Evolutionary conservation across 768 basidiomycete genomes (phyloP).

Genomic region (Pulveroboletus sp.): DNA sequence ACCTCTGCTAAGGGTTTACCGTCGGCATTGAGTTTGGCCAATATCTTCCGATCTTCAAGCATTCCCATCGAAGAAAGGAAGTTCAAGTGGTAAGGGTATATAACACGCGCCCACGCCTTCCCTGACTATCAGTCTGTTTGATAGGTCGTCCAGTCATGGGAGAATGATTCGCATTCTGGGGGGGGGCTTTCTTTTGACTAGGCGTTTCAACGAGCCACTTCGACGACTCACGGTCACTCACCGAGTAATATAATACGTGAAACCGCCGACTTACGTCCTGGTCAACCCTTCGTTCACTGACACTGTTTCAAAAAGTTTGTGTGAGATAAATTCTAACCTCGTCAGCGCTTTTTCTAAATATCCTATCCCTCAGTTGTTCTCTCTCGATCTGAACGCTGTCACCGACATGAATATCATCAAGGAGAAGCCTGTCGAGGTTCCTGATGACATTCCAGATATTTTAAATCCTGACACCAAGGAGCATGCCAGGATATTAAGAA

Average conservation of each 20-base stretch:
- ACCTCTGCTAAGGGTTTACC: too few species aligned
- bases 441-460: neutral
- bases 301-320: conserved; percentile 1
- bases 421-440: neutral
- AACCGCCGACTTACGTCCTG: neutral
- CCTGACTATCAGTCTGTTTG: neutral
- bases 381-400: neutral
- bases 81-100: neutral
- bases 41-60: too few species aligned
- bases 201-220: neutral
- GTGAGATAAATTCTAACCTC: neutral
- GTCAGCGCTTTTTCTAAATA: neutral
- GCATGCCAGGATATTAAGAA: conserved; percentile 27
- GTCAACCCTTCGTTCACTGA: neutral
- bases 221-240: too few species aligned
- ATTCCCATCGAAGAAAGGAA: too few species aligned
- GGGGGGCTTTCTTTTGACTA: neutral
- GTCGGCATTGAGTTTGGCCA: too few species aligned
- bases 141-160: neutral
- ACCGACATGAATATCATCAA: neutral
- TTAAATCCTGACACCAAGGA: conserved; percentile 4
- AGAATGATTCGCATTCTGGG: neutral
- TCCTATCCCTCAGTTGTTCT: conserved; percentile 2
- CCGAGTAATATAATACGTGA: neutral
- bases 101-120: neutral